Conservation (phyloP, 768 basidiomycete genomes). For the Lentinus tigrinus region DNA sequence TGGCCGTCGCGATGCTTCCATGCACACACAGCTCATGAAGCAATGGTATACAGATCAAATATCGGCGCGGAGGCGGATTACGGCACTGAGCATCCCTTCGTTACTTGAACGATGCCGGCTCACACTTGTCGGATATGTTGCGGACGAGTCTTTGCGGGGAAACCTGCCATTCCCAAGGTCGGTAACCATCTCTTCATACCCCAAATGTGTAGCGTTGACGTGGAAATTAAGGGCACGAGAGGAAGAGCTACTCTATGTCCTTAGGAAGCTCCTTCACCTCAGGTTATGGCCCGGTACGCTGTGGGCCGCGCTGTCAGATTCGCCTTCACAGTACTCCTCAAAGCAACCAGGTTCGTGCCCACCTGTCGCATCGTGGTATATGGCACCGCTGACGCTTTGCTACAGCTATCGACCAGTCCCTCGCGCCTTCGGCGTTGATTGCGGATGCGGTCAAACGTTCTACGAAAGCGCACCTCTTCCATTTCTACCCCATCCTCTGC, state of each 20-base stretch:
- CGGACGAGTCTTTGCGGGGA: constrained; percentile 84
- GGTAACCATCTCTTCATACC: constrained; percentile 6
- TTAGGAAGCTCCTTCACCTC: constrained; percentile 72
- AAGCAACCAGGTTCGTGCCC: constrained; percentile 63
- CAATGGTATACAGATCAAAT: constrained; percentile 51
- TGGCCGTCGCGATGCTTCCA: background rate
- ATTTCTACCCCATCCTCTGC: constrained; percentile 78
- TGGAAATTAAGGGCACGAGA: constrained; percentile 62
- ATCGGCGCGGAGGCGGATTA: constrained; percentile 59
- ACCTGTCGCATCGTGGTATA: background rate
- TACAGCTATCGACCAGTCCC: constrained; percentile 40
- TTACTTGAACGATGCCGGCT: constrained; percentile 75
- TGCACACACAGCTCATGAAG: background rate
- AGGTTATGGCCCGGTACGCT: constrained; percentile 74
- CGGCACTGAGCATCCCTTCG: constrained; percentile 68
- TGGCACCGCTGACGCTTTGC: constrained; percentile 10
- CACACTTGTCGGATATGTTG: constrained; percentile 71
- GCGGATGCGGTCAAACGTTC: constrained; percentile 76
- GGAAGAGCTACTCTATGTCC: constrained; percentile 84
- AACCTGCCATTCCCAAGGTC: constrained; percentile 86
- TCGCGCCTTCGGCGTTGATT: constrained; percentile 55
- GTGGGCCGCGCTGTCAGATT: constrained; percentile 72
- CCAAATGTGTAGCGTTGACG: background rate
- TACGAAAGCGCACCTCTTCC: constrained; percentile 80
- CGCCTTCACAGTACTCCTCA: constrained; percentile 53